These are phyloP conservation scores for Penicillium oxalicum DNA, from an alignment of 2,329 filamentous ascomycete genomes.

Conservation along the genomic window DNA sequence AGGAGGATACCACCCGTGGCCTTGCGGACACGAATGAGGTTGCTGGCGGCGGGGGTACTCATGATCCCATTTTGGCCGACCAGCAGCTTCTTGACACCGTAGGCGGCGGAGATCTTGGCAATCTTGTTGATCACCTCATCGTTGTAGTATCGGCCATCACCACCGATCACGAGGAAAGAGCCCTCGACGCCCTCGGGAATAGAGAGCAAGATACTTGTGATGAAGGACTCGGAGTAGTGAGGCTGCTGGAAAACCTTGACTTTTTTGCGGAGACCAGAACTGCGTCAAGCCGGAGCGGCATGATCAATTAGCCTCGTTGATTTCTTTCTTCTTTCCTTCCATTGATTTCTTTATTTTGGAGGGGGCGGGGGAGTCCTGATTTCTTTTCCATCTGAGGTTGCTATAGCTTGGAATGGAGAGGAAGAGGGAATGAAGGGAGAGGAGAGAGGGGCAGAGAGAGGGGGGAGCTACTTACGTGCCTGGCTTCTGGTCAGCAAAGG, in stretches of 20 bases:
- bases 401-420: background rate
- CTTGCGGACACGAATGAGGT: slow-evolving; percentile 89
- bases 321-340: too few relatives aligned
- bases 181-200: slow-evolving; percentile 90
- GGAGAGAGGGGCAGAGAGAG: background rate
- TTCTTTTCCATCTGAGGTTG: too few relatives aligned
- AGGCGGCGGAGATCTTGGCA: slow-evolving; percentile 92
- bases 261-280: slow-evolving; percentile 97
- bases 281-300: slow-evolving; percentile 36
- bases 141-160: slow-evolving; percentile 96
- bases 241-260: slow-evolving; percentile 94
- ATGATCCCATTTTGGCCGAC: slow-evolving; percentile 95
- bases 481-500: slow-evolving; percentile 95
- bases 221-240: slow-evolving; percentile 94
- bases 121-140: slow-evolving; percentile 94
- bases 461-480: slow-evolving; percentile 73
- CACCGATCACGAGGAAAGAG: slow-evolving; percentile 89
- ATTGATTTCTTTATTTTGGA: too few relatives aligned
- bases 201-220: slow-evolving; percentile 87
- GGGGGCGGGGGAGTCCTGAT: too few relatives aligned
- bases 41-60: slow-evolving; percentile 91
- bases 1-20: slow-evolving; percentile 94
- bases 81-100: slow-evolving; percentile 97
- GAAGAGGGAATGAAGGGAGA: background rate
- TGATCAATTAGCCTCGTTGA: slow-evolving; percentile 1